Evolutionary conservation across 345 rosid species (phyloP).

Genomic region (Eucalyptus globulus): DNA sequence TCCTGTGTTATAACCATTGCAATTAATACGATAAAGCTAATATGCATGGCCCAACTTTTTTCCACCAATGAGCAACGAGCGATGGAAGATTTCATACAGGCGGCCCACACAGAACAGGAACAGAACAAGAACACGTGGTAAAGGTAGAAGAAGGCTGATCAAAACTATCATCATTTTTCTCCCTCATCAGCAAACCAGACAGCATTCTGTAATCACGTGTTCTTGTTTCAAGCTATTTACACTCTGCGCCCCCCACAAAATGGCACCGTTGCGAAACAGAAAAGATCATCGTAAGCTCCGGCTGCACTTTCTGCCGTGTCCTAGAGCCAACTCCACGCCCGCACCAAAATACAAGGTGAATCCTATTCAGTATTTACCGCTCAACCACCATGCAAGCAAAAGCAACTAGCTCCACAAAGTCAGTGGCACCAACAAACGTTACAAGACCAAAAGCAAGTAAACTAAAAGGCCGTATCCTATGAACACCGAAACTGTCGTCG

Average conservation of each 20-base stretch:
- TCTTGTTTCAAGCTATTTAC: background rate
- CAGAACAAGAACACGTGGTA: background rate
- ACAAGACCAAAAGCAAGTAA: background rate
- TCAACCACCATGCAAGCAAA: background rate
- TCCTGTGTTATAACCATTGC: background rate
- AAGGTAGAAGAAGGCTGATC: background rate
- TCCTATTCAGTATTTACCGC: background rate
- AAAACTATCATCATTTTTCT: background rate
- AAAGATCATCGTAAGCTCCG: background rate
- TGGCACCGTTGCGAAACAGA: background rate
- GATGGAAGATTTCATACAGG: background rate
- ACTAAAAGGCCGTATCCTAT: background rate
- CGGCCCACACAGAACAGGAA: background rate
- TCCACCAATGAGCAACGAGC: background rate
- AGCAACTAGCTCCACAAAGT: background rate
- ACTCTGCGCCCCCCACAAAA: background rate
- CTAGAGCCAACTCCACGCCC: background rate
- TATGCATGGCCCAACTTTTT: background rate
- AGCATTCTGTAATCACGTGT: background rate
- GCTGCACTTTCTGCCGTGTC: background rate
- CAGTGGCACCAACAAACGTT: background rate
- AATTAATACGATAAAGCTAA: background rate
- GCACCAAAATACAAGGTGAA: background rate
- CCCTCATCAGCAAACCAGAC: background rate
- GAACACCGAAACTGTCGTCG: background rate